Evolutionary conservation across 305 asterid species (phyloP).

Genomic region (Solanum hybrid): DNA sequence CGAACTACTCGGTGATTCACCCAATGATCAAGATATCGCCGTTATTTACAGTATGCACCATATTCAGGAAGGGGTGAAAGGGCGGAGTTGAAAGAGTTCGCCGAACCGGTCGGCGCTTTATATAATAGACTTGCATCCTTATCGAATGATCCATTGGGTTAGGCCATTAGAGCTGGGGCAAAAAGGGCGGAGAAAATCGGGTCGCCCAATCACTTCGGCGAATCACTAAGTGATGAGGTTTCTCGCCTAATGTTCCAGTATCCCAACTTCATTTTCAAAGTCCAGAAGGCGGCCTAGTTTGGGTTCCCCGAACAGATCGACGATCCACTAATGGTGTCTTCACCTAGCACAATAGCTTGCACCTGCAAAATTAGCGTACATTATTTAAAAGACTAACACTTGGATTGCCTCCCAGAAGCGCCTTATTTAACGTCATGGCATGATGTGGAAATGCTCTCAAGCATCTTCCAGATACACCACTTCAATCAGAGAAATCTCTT

Average conservation of each 20-base stretch:
- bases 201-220: too few species aligned
- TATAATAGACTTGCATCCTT: too few species aligned
- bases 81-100: too few species aligned
- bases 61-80: too few species aligned
- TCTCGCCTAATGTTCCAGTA: neutral
- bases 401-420: neutral
- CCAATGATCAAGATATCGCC: too few species aligned
- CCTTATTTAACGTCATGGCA: neutral
- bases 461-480: neutral
- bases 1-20: too few species aligned
- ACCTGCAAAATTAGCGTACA: neutral
- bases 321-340: neutral
- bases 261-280: neutral
- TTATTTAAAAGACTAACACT: neutral
- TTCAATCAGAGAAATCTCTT: neutral
- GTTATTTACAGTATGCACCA: too few species aligned
- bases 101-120: too few species aligned
- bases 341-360: neutral
- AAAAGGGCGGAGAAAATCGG: too few species aligned
- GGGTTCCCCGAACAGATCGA: neutral
- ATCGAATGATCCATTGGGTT: too few species aligned
- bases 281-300: neutral
- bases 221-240: too few species aligned
- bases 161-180: too few species aligned
- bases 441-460: neutral